phyloP scores from a whole-genome alignment of 208 protist species.

The Leishmania aethiopica region DNA sequence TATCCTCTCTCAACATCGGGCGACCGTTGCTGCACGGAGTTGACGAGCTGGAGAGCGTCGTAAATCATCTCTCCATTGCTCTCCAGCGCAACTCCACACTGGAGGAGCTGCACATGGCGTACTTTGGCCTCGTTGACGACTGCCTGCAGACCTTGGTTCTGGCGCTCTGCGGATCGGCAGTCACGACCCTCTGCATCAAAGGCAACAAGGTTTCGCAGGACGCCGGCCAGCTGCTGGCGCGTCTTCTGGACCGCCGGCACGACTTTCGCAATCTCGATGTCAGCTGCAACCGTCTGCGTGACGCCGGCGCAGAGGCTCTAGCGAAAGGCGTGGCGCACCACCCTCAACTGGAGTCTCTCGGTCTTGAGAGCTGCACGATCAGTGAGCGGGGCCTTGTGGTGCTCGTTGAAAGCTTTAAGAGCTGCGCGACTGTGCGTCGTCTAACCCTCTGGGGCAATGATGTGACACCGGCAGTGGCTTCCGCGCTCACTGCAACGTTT shows the following conservation, averaged over 20 bases:
- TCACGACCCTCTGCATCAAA: slow-evolving; percentile 48
- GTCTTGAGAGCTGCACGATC: slow-evolving; percentile 59
- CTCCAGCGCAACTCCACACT: slow-evolving; percentile 56
- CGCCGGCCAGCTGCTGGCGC: slow-evolving; percentile 47
- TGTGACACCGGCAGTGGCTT: slow-evolving; percentile 44
- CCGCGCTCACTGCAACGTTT: slow-evolving; percentile 44
- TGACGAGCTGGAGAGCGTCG: slow-evolving; percentile 68
- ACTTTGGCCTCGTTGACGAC: slow-evolving; percentile 62
- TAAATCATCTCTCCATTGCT: slow-evolving; percentile 59
- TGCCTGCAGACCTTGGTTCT: slow-evolving; percentile 49
- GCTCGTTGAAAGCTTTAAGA: slow-evolving; percentile 37
- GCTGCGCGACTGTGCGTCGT: slow-evolving; percentile 39
- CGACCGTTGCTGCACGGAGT: slow-evolving; percentile 60
- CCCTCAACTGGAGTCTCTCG: slow-evolving; percentile 39
- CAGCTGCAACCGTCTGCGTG: slow-evolving; percentile 64
- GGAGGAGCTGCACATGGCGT: slow-evolving; percentile 41
- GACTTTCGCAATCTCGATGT: slow-evolving; percentile 67
- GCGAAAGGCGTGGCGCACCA: slow-evolving; percentile 47
- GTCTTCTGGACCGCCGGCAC: slow-evolving; percentile 54
- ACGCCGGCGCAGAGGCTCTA: slow-evolving; percentile 53
- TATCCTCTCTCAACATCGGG: slow-evolving; percentile 64
- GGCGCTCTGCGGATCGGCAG: slow-evolving; percentile 45
- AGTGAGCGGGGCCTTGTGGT: slow-evolving; percentile 53
- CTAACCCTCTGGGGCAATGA: slow-evolving; percentile 81
- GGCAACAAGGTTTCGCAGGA: slow-evolving; percentile 79